A percentile compares a stretch with the other conserved stretches of the same genome.
phyloP scores from a whole-genome alignment of 345 rosid genomes.

The Mangifera indica region DNA sequence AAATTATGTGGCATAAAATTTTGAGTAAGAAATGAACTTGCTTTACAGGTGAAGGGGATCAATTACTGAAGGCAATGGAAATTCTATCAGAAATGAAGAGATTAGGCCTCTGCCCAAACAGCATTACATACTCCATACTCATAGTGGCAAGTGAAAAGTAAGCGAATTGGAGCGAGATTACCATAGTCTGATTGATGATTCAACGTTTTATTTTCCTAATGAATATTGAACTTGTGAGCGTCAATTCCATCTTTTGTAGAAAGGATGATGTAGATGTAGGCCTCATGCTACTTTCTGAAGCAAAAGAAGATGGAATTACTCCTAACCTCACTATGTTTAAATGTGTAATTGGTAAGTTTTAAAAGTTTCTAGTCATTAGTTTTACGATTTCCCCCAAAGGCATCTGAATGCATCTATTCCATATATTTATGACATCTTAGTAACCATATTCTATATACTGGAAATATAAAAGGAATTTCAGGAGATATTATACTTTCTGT shows the following conservation, averaged over 20 bases:
- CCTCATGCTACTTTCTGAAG: slow-evolving; percentile 60
- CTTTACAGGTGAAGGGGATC: slow-evolving; percentile 83
- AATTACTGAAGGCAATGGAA: slow-evolving; percentile 73
- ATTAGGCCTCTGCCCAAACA: slow-evolving; percentile 59
- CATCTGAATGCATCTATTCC: not conserved
- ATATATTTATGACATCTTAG: not conserved
- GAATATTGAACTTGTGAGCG: slow-evolving; percentile 6
- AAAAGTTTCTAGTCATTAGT: not conserved
- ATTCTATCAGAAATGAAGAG: slow-evolving; percentile 71
- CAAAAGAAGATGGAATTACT: slow-evolving; percentile 61
- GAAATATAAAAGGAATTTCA: not conserved
- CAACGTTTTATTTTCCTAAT: slow-evolving; percentile 5
- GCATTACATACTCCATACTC: slow-evolving; percentile 80
- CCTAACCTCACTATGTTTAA: slow-evolving; percentile 67
- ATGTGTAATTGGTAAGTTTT: slow-evolving; percentile 76
- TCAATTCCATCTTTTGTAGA: slow-evolving; percentile 39
- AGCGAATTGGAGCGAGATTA: slow-evolving; percentile 19
- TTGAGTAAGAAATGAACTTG: slow-evolving; percentile 19
- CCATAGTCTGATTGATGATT: not conserved
- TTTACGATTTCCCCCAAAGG: not conserved
- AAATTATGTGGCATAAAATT: slow-evolving; percentile 1
- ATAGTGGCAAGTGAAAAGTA: slow-evolving; percentile 84
- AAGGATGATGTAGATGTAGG: slow-evolving; percentile 78
- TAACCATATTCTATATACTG: not conserved
- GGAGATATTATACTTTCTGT: not conserved